A percentile compares a stretch with the other conserved stretches of the same genome.
phyloP scores from a whole-genome alignment of 2,329 filamentous ascomycete genomes.

The Penicillium sp. region DNA sequence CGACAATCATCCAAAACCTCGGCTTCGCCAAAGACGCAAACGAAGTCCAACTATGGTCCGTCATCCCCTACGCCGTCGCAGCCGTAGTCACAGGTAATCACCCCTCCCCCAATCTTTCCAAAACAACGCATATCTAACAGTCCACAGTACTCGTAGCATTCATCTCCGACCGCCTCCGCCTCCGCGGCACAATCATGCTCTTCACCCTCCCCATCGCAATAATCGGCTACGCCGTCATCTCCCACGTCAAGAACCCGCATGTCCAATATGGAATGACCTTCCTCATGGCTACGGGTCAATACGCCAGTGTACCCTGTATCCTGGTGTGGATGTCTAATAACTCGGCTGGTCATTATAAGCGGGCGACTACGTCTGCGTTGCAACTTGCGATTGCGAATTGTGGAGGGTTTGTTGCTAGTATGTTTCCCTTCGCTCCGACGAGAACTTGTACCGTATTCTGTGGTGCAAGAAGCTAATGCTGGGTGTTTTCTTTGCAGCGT shows the following conservation, averaged over 20 bases:
- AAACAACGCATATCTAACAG: neutral
- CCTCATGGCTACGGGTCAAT: slow-evolving; percentile 70
- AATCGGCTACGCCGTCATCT: slow-evolving; percentile 68
- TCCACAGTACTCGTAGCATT: slow-evolving; percentile 52
- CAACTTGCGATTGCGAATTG: slow-evolving; percentile 71
- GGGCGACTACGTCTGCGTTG: slow-evolving; percentile 69
- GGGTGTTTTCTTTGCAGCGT: slow-evolving; percentile 36
- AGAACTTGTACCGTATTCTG: neutral
- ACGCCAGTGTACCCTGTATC: slow-evolving; percentile 66
- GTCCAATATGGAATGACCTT: slow-evolving; percentile 71
- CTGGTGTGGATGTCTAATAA: slow-evolving; percentile 73
- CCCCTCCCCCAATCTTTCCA: neutral
- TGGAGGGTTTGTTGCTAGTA: slow-evolving; percentile 69
- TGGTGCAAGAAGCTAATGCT: neutral
- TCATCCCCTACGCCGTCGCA: slow-evolving; percentile 68
- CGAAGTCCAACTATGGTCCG: slow-evolving; percentile 66
- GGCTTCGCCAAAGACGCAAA: slow-evolving; percentile 61
- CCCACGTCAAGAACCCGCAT: slow-evolving; percentile 58
- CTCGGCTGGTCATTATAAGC: slow-evolving; percentile 71
- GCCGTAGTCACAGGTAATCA: slow-evolving; percentile 59
- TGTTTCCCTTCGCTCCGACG: slow-evolving; percentile 25
- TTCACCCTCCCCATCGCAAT: slow-evolving; percentile 68
- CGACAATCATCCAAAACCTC: slow-evolving; percentile 68
- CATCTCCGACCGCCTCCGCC: slow-evolving; percentile 64
- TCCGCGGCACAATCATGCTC: slow-evolving; percentile 68